Percentiles rank a stretch among this genome's conserved stretches.
Evolutionary conservation across 306 rosid genomes (phyloP).

Genomic region (Boehmeria nivea): DNA sequence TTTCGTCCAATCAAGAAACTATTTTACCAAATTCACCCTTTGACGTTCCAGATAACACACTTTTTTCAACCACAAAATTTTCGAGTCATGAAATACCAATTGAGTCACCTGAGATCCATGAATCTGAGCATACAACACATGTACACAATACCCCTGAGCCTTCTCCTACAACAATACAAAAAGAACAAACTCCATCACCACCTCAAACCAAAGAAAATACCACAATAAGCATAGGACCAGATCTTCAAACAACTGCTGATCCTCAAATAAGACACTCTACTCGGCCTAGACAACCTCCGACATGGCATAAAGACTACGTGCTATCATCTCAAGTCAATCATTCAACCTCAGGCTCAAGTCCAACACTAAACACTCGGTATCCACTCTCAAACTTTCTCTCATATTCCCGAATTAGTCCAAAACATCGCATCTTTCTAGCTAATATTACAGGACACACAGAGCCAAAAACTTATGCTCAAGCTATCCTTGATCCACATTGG

Average conservation of each 20-base stretch:
- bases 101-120: too few species aligned
- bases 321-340: neutral
- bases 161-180: too few species aligned
- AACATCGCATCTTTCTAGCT: neutral
- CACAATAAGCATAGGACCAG: neutral
- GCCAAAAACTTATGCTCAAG: neutral
- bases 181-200: neutral
- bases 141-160: too few species aligned
- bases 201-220: neutral
- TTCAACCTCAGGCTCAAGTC: neutral
- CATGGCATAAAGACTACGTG: constrained; percentile 2
- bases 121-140: too few species aligned
- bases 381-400: constrained; percentile 3
- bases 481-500: constrained; percentile 2
- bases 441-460: neutral
- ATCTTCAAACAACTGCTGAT: neutral
- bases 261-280: neutral
- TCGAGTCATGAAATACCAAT: too few species aligned
- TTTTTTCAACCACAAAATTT: too few species aligned
- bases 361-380: neutral
- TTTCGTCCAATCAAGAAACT: neutral
- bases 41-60: neutral
- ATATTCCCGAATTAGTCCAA: constrained; percentile 10
- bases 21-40: neutral
- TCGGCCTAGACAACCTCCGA: neutral